Conservation (phyloP, 2,329 filamentous ascomycete genomes). For the Aspergillus phoenicis region DNA sequence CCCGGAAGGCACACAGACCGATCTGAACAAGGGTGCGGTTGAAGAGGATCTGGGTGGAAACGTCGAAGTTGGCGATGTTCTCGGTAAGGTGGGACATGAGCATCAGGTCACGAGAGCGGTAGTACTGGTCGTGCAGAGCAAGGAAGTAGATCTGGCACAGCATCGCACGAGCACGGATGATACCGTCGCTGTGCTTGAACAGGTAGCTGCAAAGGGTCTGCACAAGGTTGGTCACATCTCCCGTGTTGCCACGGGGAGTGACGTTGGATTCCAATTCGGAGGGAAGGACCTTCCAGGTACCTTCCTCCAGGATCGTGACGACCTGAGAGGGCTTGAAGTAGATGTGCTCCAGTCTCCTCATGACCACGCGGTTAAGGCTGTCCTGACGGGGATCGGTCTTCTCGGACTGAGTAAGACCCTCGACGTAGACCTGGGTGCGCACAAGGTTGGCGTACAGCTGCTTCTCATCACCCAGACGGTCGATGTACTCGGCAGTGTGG, state of each 20-base stretch:
- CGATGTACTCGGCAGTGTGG: constrained; percentile 98
- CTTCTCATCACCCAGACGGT: constrained; percentile 87
- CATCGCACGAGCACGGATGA: constrained; percentile 95
- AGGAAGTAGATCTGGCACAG: constrained; percentile 98
- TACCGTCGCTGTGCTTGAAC: constrained; percentile 91
- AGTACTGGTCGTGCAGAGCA: constrained; percentile 96
- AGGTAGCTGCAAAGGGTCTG: constrained; percentile 91
- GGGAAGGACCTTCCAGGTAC: constrained; percentile 83
- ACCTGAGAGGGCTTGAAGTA: constrained; percentile 99
- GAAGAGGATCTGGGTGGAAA: constrained; percentile 96
- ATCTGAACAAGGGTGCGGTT: constrained; percentile 98
- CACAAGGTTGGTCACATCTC: constrained; percentile 73
- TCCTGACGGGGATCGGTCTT: constrained; percentile 77
- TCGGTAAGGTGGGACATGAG: constrained; percentile 99
- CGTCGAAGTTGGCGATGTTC: constrained; percentile 94
- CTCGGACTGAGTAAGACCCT: constrained; percentile 71
- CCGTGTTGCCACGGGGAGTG: constrained; percentile 69
- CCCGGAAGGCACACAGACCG: constrained; percentile 96
- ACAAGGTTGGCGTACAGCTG: constrained; percentile 90
- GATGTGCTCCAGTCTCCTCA: constrained; percentile 92
- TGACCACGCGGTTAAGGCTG: constrained; percentile 86
- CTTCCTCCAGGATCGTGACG: constrained; percentile 89
- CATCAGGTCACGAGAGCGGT: constrained; percentile 97
- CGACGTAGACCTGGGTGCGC: constrained; percentile 84
- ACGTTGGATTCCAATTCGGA: constrained; percentile 72